phyloP scores from a whole-genome alignment of 306 rosid species.

The Vigna hirtella region DNA sequence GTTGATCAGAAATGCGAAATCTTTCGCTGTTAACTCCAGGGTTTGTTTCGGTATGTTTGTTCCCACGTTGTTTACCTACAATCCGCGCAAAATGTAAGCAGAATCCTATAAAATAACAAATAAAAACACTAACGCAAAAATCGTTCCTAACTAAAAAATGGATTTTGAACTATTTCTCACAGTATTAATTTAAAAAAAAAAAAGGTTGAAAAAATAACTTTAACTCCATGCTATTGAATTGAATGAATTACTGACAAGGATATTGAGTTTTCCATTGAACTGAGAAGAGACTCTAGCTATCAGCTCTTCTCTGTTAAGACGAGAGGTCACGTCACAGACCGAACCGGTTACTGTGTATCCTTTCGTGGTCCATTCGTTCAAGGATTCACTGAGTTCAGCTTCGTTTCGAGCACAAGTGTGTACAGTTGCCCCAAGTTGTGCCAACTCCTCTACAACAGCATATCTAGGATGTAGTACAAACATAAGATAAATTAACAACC shows the following conservation, averaged over 20 bases:
- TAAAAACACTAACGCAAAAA: background rate
- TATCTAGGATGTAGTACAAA: slow-evolving; percentile 19
- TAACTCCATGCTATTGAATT: background rate
- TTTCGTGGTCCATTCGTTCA: slow-evolving; percentile 42
- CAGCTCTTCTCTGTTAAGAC: slow-evolving; percentile 39
- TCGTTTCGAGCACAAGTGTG: slow-evolving; percentile 52
- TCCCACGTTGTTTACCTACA: slow-evolving; percentile 45
- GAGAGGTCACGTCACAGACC: slow-evolving; percentile 39
- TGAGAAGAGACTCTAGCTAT: slow-evolving; percentile 31
- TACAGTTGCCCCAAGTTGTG: slow-evolving; percentile 38
- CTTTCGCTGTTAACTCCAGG: slow-evolving; percentile 38
- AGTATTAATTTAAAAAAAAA: background rate
- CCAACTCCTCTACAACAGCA: slow-evolving; percentile 48
- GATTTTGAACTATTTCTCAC: too few relatives aligned
- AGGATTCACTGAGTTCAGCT: slow-evolving; percentile 40
- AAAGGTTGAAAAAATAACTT: background rate
- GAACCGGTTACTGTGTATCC: slow-evolving; percentile 48
- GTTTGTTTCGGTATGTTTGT: slow-evolving; percentile 1
- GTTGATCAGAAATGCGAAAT: slow-evolving; percentile 29
- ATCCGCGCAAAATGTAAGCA: background rate
- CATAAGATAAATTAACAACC: background rate
- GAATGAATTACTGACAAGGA: slow-evolving; percentile 35
- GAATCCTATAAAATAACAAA: background rate
- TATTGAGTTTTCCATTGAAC: slow-evolving; percentile 52
- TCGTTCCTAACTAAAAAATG: too few relatives aligned